Base-by-base conservation (phyloP, 2,329 filamentous ascomycete species). In the Aspergillus floridensis region DNA sequence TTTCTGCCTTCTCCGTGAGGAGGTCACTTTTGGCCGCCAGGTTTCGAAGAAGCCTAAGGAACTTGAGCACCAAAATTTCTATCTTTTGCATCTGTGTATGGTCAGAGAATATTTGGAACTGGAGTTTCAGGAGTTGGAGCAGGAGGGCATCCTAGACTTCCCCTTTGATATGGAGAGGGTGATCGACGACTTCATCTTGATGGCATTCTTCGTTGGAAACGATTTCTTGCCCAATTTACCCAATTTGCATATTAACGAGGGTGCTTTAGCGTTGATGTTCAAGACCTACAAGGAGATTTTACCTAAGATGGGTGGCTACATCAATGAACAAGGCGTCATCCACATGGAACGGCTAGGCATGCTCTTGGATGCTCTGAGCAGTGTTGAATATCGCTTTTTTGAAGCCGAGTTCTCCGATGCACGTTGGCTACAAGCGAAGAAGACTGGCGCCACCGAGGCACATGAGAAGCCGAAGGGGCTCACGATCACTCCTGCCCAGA, bases 131-230 rank as follows among this genome's bases (percentile, higher is more conserved):
- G 93, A 97, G 65, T 80, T 99, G 67, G 88, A 95, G 75, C 79
- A 88, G 70, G 84, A 89, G 22, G 89, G 88, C 19, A 80, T 81
- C 67, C 81, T 96, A 67, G 82, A 80, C 46, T 93, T 97, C 69
- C 81, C 86, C 52, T 99, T 96, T 72, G 90, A 99, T 72, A 89
- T 99, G 83, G 95, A 99, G 80, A 87, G 90, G 64, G 87, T 99
- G 71, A 98, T 99, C 79, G 95, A 99, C 74, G 95, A 99, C 81
- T 99, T 99, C 77, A 98, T 99, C 73, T 85, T 99, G 62, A 97
- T 99, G 92, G 93, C 93, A 51, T 99, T 99, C 80, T 99, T 99
- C 76, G 92, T 99, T 70, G 95, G 95, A 73, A 99, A 99, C 77
- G 95, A 99, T 84, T 99, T 99, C 80, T 84, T 99, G 75, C 95